These are phyloP conservation scores for Graphilbum sp. DNA, from an alignment of 2,329 filamentous ascomycete genomes.

Conservation along the genomic window DNA sequence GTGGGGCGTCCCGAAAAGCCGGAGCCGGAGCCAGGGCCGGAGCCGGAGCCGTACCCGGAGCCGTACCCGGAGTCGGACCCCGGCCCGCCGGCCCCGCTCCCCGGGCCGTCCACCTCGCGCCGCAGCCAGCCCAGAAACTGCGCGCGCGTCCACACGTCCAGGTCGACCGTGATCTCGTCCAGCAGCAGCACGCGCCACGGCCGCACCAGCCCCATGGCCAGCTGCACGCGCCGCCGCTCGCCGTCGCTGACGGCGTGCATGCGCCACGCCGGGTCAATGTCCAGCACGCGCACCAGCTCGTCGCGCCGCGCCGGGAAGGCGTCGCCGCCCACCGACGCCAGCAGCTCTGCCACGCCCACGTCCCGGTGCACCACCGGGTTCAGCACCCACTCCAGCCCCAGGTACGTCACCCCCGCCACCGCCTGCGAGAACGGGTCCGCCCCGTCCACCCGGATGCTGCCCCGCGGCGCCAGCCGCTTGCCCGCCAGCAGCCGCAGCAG, in stretches of 20 bases:
- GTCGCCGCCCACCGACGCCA: conserved; percentile 74
- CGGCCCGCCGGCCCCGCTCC: conserved; percentile 2
- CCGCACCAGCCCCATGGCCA: conserved; percentile 85
- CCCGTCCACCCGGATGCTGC: conserved; percentile 60
- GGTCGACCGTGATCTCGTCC: conserved; percentile 93
- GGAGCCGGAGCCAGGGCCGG: too few species aligned
- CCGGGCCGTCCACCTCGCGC: conserved; percentile 43
- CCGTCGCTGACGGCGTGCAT: conserved; percentile 95
- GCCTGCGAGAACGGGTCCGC: conserved; percentile 84
- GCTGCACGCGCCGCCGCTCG: conserved; percentile 77
- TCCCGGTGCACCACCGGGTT: conserved; percentile 93
- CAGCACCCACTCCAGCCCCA: conserved; percentile 94
- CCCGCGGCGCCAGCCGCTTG: conserved; percentile 73
- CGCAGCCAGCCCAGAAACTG: conserved; percentile 80
- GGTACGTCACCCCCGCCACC: conserved; percentile 88
- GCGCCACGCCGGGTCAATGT: conserved; percentile 83
- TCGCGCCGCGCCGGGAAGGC: conserved; percentile 68
- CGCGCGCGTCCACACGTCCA: conserved; percentile 71
- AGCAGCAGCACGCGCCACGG: conserved; percentile 85
- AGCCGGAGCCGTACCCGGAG: too few species aligned
- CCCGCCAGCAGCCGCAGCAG: conserved; percentile 86
- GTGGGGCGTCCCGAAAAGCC: too few species aligned
- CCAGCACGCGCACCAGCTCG: conserved; percentile 72
- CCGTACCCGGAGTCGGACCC: too few species aligned
- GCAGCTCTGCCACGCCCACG: conserved; percentile 76